Evolutionary conservation across 1,284 basidiomycete genomes (phyloP).

Genomic region (Afroboletus lepidellus): DNA sequence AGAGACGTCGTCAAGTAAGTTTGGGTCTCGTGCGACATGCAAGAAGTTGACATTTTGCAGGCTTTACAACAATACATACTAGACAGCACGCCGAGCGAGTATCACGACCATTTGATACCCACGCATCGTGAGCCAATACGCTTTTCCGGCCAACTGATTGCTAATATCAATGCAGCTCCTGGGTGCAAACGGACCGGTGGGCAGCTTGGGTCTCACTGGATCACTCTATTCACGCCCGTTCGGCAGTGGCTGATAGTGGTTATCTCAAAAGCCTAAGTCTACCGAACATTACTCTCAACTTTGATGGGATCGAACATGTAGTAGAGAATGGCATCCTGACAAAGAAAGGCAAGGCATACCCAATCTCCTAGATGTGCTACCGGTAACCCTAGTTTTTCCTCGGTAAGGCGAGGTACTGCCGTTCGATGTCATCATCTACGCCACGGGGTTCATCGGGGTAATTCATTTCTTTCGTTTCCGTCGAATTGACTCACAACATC

Average conservation of each 20-base stretch:
- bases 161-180: constrained; percentile 11
- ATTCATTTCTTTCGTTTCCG: background rate
- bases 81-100: constrained; percentile 17
- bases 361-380: background rate
- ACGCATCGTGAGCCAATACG: constrained; percentile 37
- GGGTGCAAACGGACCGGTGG: constrained; percentile 40
- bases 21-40: constrained; percentile 7
- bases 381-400: background rate
- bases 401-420: constrained; percentile 25
- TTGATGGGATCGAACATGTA: constrained; percentile 39
- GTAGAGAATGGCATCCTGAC: constrained; percentile 39
- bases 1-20: constrained; percentile 19
- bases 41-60: constrained; percentile 16
- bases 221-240: background rate
- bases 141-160: too few species aligned
- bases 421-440: constrained; percentile 35
- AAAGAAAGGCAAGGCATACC: constrained; percentile 30
- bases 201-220: background rate
- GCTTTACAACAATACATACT: too few species aligned
- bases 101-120: constrained; percentile 39
- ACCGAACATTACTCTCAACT: constrained; percentile 43
- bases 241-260: constrained; percentile 37
- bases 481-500: constrained; percentile 1
- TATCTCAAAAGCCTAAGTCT: constrained; percentile 41
- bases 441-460: constrained; percentile 36